Base-by-base conservation (phyloP, 2,329 filamentous ascomycete species). In the Albifimbria verrucaria region DNA sequence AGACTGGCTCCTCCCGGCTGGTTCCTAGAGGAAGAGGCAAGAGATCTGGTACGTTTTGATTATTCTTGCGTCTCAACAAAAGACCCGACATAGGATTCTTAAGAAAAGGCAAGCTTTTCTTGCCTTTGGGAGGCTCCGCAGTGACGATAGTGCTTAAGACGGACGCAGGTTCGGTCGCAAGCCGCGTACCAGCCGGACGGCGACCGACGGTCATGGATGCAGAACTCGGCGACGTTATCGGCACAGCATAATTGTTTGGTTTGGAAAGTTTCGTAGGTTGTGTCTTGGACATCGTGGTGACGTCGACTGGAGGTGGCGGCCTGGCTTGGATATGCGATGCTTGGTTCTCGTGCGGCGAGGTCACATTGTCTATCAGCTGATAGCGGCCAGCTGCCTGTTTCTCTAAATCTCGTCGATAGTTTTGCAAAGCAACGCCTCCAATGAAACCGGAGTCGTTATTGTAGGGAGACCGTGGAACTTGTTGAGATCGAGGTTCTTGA, bases 81-180 rank as follows among this genome's bases (percentile, higher is more conserved):
- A 86, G 65, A 1, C 79, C 81, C 2, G 83, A 81, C 74, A 84
- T 80, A 42, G 81, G 78, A 52, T 83, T 83, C 60, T 82, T 83
- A 9, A 84, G 68, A 50, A 84, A 84, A 0, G 81, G 80, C 36
- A 83, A 66, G 2, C 79, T 72, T 57, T 82, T 83, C 58, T 76
- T 81, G 24, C 72, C 70, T 61, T 77, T 80, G n/a, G 65, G 64
- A 4, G 68, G 64, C 48, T 81, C 78, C 11, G 63, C 59, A 17
- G 62, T 63, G 21, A 62, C 55, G 22, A 62, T 57, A 7, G 68
- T 60, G n/a, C 64, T 64, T n/a, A 67, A 56, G 23, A 67, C 50
- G 4, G 58, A 52, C 23, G 69, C 58, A 6, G 72, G 62, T 26
- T 80, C 75, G 48, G 66, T 70, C 26, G 67, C 58, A 51, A 76